These are phyloP conservation scores for Annulohypoxylon moriforme DNA, from an alignment of 495 filamentous ascomycete species.

Conservation along the genomic window DNA sequence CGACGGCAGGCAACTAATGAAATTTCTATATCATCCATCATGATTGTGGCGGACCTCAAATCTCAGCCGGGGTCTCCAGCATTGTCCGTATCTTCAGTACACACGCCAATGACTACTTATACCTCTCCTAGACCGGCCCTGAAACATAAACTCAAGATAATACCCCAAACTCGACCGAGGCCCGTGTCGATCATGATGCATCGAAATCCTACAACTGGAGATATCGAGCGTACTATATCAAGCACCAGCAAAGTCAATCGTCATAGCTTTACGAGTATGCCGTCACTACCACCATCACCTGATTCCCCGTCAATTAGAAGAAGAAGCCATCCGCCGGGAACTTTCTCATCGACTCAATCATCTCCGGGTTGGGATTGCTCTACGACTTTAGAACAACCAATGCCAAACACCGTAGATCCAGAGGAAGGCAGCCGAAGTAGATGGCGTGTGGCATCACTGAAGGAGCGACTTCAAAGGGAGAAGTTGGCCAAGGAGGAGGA, in stretches of 20 bases:
- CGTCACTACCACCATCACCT: conserved; percentile 34
- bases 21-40: conserved; percentile 36
- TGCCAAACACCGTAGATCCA: background rate
- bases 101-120: background rate
- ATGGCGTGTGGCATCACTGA: conserved; percentile 10
- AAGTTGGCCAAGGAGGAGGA: conserved; percentile 42
- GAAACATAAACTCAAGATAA: conserved; percentile 32
- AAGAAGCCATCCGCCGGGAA: conserved; percentile 25
- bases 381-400: background rate
- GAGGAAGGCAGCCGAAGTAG: background rate
- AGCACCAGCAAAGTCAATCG: conserved; percentile 26
- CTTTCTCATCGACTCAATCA: background rate
- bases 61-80: conserved; percentile 14
- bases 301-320: conserved; percentile 7
- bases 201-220: conserved; percentile 34
- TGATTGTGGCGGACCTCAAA: conserved; percentile 39
- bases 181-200: conserved; percentile 32
- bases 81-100: background rate
- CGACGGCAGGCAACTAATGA: background rate
- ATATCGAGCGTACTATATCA: conserved; percentile 30
- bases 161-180: conserved; percentile 32
- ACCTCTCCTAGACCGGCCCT: background rate
- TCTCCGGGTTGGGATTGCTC: background rate
- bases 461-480: conserved; percentile 36
- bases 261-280: conserved; percentile 40